Base-by-base conservation (phyloP, 306 rosid genomes). In the Quercus bicolor region DNA sequence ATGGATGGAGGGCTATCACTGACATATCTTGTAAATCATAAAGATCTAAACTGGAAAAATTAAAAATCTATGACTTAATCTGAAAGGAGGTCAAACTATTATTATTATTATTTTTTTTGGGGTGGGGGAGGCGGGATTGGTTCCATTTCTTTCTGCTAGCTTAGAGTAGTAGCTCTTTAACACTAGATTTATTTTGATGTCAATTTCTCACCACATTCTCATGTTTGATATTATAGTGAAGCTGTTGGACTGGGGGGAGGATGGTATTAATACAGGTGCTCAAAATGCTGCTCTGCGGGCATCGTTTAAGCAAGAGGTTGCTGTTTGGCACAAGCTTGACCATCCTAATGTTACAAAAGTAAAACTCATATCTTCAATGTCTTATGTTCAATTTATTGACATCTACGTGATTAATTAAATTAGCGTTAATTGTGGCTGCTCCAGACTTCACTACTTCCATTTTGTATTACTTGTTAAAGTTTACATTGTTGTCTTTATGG, bases 161-260 rank as follows among this genome's bases (percentile, higher is more conserved):
- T 16, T 16, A 56, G 61, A 15, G 29, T 62, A 7, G 24, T n/a
- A 51, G 29, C 62, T 16, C 51, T 57, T 62, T 45, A 34, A 37
- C 14, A 48, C 66, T 16, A 7, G 15, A 7, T 24, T 82, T 33
- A 6, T 45, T 16, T 72, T 75, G 33, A 59, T 56, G 40, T 75
- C 62, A 61, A 84, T 73, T 85, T 82, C 80, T 83, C 37, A 80
- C 73, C 70, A 73, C 69, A 76, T 70, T 78, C 75, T 72, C 54
- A 45, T 87, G 70, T 79, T 77, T 69, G 75, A 74, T 83, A 53
- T 87, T 86, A 76, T 80, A 95, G 98, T 95, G 87, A 95, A 95
- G 87, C 83, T 95, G 68, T 88, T 95, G 93, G 94, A 92, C 87
- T 95, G 98, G 98, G 98, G 98, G 78, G 98, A 92, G 89, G 98